These are phyloP conservation scores for Phytophthora sp. DNA, from an alignment of 352 stramenopile species.

Conservation along the genomic window DNA sequence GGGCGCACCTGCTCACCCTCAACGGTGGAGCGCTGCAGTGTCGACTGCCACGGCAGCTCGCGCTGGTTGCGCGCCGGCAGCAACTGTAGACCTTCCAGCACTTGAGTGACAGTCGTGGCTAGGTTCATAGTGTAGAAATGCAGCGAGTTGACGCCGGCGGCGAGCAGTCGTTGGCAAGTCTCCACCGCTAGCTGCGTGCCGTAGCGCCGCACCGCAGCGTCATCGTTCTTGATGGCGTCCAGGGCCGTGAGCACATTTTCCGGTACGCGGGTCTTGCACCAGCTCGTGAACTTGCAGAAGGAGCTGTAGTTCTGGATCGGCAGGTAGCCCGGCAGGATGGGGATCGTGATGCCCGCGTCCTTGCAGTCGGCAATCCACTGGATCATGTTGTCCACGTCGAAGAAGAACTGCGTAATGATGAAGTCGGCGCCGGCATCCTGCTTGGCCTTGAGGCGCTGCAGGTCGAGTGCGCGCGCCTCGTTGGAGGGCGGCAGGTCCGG, in stretches of 20 bases:
- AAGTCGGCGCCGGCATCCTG: slow-evolving; percentile 97
- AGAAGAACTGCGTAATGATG: slow-evolving; percentile 99
- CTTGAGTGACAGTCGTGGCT: slow-evolving; percentile 83
- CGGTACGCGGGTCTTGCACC: slow-evolving; percentile 97
- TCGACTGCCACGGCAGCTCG: slow-evolving; percentile 77
- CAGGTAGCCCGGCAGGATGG: slow-evolving; percentile 95
- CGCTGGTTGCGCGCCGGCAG: slow-evolving; percentile 66
- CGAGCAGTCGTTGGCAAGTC: slow-evolving; percentile 92
- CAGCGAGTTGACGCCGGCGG: slow-evolving; percentile 74
- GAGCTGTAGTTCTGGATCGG: slow-evolving; percentile 94
- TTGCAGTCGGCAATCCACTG: slow-evolving; percentile 96
- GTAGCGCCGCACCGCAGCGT: slow-evolving; percentile 93
- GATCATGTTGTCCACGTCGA: slow-evolving; percentile 97
- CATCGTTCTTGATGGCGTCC: slow-evolving; percentile 94
- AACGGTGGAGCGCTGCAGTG: slow-evolving; percentile 64
- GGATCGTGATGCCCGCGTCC: slow-evolving; percentile 92
- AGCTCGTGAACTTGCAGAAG: slow-evolving; percentile 98
- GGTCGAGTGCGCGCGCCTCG: slow-evolving; percentile 85
- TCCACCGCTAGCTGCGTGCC: slow-evolving; percentile 94
- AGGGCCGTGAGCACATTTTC: slow-evolving; percentile 79
- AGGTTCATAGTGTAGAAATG: slow-evolving; percentile 98
- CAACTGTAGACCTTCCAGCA: slow-evolving; percentile 82
- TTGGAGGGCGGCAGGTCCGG: slow-evolving; percentile 82
- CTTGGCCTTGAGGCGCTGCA: slow-evolving; percentile 98
- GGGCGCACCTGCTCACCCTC: slow-evolving; percentile 92